Percentiles rank a stretch among this genome's conserved stretches.
Evolutionary conservation across 148 eudicot species (phyloP).

Genomic region (Rhododendron ferrugineum): DNA sequence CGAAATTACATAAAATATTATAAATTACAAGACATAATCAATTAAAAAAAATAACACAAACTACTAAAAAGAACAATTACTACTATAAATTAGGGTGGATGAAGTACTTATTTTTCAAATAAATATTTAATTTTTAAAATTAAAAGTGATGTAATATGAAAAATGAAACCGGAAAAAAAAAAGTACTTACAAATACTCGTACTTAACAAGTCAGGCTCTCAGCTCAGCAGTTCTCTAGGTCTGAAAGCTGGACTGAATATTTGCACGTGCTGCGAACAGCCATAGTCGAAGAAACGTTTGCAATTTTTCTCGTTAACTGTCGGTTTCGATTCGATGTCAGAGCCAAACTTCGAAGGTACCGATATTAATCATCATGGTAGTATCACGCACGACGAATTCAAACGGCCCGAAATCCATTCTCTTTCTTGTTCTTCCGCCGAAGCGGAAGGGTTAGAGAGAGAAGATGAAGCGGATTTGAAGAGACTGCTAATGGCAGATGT

Average conservation of each 20-base stretch:
- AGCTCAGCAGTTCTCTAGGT: background rate
- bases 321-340: slow-evolving; percentile 9
- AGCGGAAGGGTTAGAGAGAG: slow-evolving; percentile 2
- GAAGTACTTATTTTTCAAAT: no score
- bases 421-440: slow-evolving; percentile 7
- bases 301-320: background rate
- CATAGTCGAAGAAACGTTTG: background rate
- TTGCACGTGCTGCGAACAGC: background rate
- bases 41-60: no score
- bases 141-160: no score
- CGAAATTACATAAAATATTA: no score
- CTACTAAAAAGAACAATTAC: no score
- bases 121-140: no score
- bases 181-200: no score
- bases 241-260: background rate
- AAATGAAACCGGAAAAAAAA: no score
- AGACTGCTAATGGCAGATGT: slow-evolving; percentile 49
- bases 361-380: background rate
- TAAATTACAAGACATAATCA: no score
- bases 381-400: background rate
- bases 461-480: slow-evolving; percentile 41
- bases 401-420: background rate
- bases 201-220: no score
- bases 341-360: background rate
- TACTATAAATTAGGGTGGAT: no score